Percentiles rank a stretch among this genome's conserved stretches.
Evolutionary conservation across 306 rosid genomes (phyloP).

Genomic region (Fragaria vesca): DNA sequence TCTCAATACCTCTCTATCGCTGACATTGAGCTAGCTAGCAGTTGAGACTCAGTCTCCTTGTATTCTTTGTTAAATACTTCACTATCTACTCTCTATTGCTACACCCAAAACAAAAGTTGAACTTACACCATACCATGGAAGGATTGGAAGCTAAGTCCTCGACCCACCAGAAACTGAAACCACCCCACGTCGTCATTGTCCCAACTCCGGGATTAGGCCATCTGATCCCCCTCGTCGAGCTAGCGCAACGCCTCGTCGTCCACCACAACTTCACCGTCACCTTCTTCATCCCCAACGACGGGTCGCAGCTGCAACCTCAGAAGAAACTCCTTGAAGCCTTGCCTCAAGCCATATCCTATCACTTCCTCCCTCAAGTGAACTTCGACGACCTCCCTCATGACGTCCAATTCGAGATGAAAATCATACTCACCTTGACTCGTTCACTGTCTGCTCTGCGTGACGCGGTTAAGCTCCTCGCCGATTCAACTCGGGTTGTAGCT

Average conservation of each 20-base stretch:
- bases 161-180: background rate
- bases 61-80: too few species aligned
- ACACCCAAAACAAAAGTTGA: background rate
- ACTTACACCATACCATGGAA: background rate
- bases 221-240: background rate
- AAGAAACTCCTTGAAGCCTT: background rate
- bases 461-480: background rate
- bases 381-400: background rate
- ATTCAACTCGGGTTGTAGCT: background rate
- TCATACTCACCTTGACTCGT: background rate
- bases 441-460: background rate
- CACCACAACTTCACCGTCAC: conserved; percentile 23
- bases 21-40: too few species aligned
- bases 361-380: background rate
- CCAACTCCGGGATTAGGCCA: conserved; percentile 16
- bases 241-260: conserved; percentile 24
- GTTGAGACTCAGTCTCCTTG: too few species aligned
- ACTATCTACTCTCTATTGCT: too few species aligned
- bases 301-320: background rate
- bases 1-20: too few species aligned
- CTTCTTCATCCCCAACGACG: conserved; percentile 21
- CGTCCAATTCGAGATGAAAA: background rate
- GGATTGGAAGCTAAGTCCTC: background rate
- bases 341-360: background rate
- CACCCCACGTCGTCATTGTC: conserved; percentile 9